Conservation (phyloP, 176 grass and related monocot genomes). For the Dactylis glomerata region DNA sequence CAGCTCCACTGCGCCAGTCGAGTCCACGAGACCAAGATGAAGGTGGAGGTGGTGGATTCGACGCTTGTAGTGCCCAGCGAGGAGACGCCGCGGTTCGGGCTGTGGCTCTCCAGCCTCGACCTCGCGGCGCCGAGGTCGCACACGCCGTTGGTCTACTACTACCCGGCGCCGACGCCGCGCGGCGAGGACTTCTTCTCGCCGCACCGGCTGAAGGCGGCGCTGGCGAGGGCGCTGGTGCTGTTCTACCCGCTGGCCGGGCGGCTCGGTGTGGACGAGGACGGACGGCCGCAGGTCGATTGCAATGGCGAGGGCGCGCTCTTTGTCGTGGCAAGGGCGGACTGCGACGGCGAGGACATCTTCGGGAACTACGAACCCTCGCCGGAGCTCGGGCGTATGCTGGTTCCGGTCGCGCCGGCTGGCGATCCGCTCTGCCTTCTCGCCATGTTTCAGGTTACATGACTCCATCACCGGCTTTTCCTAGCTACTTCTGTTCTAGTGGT, state of each 20-base stretch:
- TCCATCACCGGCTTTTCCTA: not conserved
- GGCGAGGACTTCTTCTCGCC: conserved; percentile 1
- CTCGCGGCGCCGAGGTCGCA: conserved; percentile 11
- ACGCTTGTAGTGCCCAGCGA: conserved; percentile 22
- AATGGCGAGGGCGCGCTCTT: conserved; percentile 46
- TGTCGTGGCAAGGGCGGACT: conserved; percentile 23
- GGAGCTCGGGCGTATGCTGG: conserved; percentile 23
- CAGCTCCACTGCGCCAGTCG: too few relatives aligned
- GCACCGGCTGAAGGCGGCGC: conserved; percentile 19
- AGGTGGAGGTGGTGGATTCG: conserved; percentile 33
- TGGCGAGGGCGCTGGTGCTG: conserved; percentile 29
- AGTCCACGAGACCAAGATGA: too few relatives aligned
- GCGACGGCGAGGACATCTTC: not conserved
- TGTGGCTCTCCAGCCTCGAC: conserved; percentile 46
- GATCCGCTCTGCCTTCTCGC: not conserved
- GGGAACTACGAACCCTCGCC: conserved; percentile 9
- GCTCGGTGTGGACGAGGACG: not conserved
- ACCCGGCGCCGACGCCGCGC: conserved; percentile 6
- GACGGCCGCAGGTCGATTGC: conserved; percentile 38
- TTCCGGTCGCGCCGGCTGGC: conserved; percentile 12
- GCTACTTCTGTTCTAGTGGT: not conserved
- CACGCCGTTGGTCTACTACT: conserved; percentile 42
- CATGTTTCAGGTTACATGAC: conserved; percentile 21
- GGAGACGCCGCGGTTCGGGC: not conserved
- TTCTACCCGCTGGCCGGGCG: conserved; percentile 52